phyloP scores from a whole-genome alignment of 768 basidiomycete species.

The Xerocomellus chrysenteron region DNA sequence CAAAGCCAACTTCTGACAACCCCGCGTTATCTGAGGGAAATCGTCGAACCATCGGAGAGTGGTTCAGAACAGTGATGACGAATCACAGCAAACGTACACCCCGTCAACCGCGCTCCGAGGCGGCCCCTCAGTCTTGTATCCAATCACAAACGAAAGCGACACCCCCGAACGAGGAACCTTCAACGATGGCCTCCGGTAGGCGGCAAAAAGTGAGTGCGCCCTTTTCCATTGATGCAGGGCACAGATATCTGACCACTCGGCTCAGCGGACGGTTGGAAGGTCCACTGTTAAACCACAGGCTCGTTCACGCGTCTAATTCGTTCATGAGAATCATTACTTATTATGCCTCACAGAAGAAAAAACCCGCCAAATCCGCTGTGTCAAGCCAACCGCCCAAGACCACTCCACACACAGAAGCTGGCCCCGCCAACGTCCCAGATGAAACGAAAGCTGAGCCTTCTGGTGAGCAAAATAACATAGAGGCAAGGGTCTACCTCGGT shows the following conservation, averaged over 20 bases:
- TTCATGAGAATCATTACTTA: neutral
- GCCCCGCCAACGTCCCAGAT: too few species aligned
- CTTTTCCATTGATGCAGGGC: neutral
- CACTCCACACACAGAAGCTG: too few species aligned
- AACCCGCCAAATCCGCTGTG: neutral
- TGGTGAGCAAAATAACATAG: too few species aligned
- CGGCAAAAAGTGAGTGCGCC: neutral
- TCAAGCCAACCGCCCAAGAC: neutral
- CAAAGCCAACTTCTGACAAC: too few species aligned
- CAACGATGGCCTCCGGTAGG: neutral
- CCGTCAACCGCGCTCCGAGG: too few species aligned
- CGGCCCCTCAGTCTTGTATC: neutral
- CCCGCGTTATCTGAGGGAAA: neutral
- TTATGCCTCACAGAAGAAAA: neutral
- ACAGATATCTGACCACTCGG: neutral
- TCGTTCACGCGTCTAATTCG: neutral
- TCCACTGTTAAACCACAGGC: neutral
- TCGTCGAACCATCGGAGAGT: neutral
- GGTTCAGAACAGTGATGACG: neutral
- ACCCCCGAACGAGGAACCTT: neutral
- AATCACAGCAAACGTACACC: neutral
- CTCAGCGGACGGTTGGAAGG: neutral
- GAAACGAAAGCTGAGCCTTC: too few species aligned
- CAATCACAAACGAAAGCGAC: too few species aligned
- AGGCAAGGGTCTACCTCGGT: too few species aligned